Conservation (phyloP, 352 stramenopile genomes). For the Globisporangium uncinulatum region DNA sequence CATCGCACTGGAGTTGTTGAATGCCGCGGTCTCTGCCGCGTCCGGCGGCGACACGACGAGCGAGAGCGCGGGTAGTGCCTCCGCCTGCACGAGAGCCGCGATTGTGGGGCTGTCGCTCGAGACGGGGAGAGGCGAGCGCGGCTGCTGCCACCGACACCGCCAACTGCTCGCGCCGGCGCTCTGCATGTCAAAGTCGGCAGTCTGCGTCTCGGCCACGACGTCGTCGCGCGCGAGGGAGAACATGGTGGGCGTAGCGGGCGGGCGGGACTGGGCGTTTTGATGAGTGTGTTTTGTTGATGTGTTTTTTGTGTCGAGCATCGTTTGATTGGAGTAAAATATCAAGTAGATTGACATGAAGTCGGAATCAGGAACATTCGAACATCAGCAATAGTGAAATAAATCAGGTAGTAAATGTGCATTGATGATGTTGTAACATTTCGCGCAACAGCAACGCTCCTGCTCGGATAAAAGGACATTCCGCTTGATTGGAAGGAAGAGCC, state of each 20-base stretch:
- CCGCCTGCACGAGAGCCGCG: constrained; percentile 4
- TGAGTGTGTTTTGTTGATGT: no score
- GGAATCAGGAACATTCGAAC: no score
- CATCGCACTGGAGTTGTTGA: constrained; percentile 8
- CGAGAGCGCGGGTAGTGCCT: constrained; percentile 10
- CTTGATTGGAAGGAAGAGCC: no score
- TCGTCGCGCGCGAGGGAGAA: constrained; percentile 2
- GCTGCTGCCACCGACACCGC: neutral
- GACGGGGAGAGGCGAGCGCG: neutral
- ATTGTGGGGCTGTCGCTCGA: constrained; percentile 5
- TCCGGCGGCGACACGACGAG: constrained; percentile 6
- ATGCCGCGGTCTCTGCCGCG: neutral
- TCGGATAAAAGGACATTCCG: no score
- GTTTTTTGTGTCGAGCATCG: no score
- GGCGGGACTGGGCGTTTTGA: no score
- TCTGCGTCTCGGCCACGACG: neutral
- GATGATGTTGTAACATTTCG: no score
- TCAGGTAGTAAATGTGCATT: no score
- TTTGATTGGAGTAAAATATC: no score
- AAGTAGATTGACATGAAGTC: no score
- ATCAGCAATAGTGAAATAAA: no score
- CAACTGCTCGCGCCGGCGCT: neutral
- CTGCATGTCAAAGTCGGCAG: constrained; percentile 3
- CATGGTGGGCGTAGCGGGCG: neutral
- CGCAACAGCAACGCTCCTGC: no score